A percentile compares a stretch with the other conserved stretches of the same genome.
phyloP scores from a whole-genome alignment of 441 rosid genomes.

The Pelargonium citronellum region DNA sequence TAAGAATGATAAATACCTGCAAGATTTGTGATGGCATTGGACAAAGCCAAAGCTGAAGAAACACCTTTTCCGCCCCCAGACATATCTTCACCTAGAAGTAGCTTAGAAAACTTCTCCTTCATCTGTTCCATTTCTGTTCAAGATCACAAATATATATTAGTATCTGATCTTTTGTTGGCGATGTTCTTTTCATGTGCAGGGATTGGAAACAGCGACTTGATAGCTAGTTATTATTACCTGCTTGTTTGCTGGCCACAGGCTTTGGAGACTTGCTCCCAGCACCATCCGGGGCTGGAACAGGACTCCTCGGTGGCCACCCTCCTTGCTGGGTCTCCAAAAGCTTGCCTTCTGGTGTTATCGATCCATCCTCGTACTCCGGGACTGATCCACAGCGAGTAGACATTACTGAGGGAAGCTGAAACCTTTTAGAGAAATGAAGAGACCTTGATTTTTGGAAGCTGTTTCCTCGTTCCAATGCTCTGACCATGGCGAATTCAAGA shows the following conservation, averaged over 20 bases:
- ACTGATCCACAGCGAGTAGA: conserved; percentile 12
- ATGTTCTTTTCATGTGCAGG: not conserved
- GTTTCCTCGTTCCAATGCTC: conserved; percentile 41
- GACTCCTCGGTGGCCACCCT: conserved; percentile 24
- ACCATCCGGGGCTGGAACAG: conserved; percentile 18
- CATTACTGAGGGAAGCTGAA: conserved; percentile 35
- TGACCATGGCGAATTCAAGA: conserved; percentile 40
- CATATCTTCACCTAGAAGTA: conserved; percentile 94
- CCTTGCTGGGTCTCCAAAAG: conserved; percentile 21
- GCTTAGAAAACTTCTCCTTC: conserved; percentile 79
- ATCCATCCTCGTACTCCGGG: conserved; percentile 23
- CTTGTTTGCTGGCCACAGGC: not conserved
- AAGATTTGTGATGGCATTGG: conserved; percentile 87
- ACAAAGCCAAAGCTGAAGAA: conserved; percentile 86
- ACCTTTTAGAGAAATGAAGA: conserved; percentile 33
- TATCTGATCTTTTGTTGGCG: not conserved
- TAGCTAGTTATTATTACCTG: not conserved
- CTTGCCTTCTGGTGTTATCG: conserved; percentile 10
- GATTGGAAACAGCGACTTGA: not conserved
- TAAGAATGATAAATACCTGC: conserved; percentile 49
- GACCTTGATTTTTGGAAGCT: conserved; percentile 38
- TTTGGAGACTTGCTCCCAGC: conserved; percentile 5
- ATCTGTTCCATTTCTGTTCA: conserved; percentile 63
- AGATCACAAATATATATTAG: not conserved
- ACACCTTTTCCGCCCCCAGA: conserved; percentile 98